Evolutionary conservation across 2,329 filamentous ascomycete species (phyloP), one percentile per base, ranked within the genome.

Genomic region (Ophiosphaerella narmari): DNA sequence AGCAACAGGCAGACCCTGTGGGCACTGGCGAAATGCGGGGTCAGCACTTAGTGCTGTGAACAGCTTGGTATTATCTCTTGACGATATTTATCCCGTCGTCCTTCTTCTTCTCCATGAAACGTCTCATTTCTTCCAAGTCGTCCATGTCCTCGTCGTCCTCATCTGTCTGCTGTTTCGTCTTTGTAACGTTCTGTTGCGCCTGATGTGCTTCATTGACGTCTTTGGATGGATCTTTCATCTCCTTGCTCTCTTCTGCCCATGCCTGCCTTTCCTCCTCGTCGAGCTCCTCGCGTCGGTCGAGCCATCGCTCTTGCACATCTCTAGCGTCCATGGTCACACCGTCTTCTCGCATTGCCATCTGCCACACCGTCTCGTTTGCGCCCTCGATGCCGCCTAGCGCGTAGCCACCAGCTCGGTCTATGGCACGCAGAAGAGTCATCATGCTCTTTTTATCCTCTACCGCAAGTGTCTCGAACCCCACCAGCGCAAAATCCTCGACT

Each of bases 401-500:
- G 75, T 97, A 97, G 0, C 94, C 94, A 8, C 90, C 88, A 0
- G 94, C 93, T 36, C 94, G 84, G 72, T 99, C 94, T 66, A 99
- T 92, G 1, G 93, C 87, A 39, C 89, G 86, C 43, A 99, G 78
- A 4, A 99, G 79, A 62, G 89, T 87, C 85, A 95, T 95, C 91
- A 99, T 97, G 69, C 90, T 95, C 75, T 88, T 90, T 73, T 96
- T 97, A 70, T 99, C 94, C 75, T 99, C 94, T 1, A 99, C 91
- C 0, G 94, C 92, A 26, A 99, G 78, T 0, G 95, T 95, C 71
- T 97, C 92, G 67, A 96, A 99, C 0, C 86, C 85, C 2, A 99
- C 91, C 4, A 99, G 82, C 0, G 89, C 88, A 70, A 97, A 97
- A 65, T 88, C 90, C 67, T 96, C 89, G 32, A 99, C 89, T 39